These are phyloP conservation scores for Hygrophoropsis aurantiaca DNA, from an alignment of 768 basidiomycete genomes.

Conservation along the genomic window DNA sequence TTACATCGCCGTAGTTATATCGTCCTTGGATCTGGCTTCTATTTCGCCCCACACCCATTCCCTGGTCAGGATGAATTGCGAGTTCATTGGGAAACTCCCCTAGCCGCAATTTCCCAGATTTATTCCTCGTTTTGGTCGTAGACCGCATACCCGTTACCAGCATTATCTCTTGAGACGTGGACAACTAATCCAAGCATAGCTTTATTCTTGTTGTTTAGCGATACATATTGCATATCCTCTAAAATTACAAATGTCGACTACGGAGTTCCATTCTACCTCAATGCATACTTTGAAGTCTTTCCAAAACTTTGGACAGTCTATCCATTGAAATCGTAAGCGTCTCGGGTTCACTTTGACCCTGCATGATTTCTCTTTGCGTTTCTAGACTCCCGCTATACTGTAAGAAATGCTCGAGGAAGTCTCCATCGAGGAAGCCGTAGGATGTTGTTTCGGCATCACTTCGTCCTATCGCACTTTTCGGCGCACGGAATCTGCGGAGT, in stretches of 20 bases:
- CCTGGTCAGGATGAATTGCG: slow-evolving; percentile 17
- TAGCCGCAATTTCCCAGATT: slow-evolving; percentile 5
- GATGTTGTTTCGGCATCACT: slow-evolving; percentile 58
- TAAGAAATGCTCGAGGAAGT: slow-evolving; percentile 74
- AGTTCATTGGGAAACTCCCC: slow-evolving; percentile 4
- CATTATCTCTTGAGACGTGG: slow-evolving; percentile 8
- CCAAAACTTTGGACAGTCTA: slow-evolving; percentile 39
- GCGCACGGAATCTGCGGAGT: slow-evolving; percentile 62
- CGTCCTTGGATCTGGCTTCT: slow-evolving; percentile 90
- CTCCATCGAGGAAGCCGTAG: slow-evolving; percentile 85
- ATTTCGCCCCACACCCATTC: slow-evolving; percentile 66
- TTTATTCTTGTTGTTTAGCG: slow-evolving; percentile 7
- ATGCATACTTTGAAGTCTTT: slow-evolving; percentile 57
- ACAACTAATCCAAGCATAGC: slow-evolving; percentile 3
- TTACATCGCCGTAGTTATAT: slow-evolving; percentile 63
- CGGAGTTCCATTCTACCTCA: slow-evolving; percentile 25
- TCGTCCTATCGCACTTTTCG: slow-evolving; percentile 53
- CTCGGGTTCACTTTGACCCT: slow-evolving; percentile 61
- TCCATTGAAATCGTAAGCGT: slow-evolving; percentile 43
- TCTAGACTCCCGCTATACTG: slow-evolving; percentile 37
- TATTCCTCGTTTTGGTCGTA: slow-evolving; percentile 3
- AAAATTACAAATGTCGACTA: slow-evolving; percentile 11
- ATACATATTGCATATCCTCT: slow-evolving; percentile 18
- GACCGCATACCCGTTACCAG: background rate
- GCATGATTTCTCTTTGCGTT: slow-evolving; percentile 50